Base-by-base conservation (phyloP, 208 protist species). In the Acanthamoeba sp. region DNA sequence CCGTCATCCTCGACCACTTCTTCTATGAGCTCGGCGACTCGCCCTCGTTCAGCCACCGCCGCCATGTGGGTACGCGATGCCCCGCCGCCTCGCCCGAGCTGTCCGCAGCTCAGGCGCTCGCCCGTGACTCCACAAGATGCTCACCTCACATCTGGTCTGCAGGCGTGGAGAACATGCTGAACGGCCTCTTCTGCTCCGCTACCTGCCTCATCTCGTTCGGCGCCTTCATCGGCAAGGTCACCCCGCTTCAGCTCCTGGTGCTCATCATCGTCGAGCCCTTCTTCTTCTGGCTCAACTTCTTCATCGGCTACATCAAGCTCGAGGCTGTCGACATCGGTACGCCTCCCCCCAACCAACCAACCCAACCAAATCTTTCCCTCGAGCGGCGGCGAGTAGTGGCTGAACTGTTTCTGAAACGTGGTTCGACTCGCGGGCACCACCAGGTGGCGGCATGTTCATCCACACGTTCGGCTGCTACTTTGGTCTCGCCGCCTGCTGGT, bases 401-500 rank as follows among this genome's bases (percentile, higher is more conserved):
- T 45, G 42, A 32, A 18, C 12, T 27, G 16, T n/a, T 32, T 4
- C n/a, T 27, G 59, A 80, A 50, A 32, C 34, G 50, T 7, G 7
- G 36, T 14, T 32, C 18, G 14, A 22, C 14, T n/a, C n/a, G n/a
- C n/a, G n/a, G n/a, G n/a, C 29, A 2, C 14, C 16, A 9, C 20
- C 82, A 62, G 94, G 94, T 42, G 94, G 94, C 27, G 40, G 66
- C 40, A 95, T 95, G 66, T 59, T 38, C 18, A 94, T 95, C 34
- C 94, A 95, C 82, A 87, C 85, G 6, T 95, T 95, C 50, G 94
- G 94, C 18, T 90, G 82, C 69, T 95, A 91, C 91, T 95, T 95
- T 73, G 94, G 94, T 27, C 38, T 95, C 16, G 89, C 91, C 7
- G 89, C 36, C 22, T 64, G 29, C 50, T 87, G 52, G 40, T 87